Evolutionary conservation across 345 rosid species (phyloP).

Genomic region (Salix brachista): DNA sequence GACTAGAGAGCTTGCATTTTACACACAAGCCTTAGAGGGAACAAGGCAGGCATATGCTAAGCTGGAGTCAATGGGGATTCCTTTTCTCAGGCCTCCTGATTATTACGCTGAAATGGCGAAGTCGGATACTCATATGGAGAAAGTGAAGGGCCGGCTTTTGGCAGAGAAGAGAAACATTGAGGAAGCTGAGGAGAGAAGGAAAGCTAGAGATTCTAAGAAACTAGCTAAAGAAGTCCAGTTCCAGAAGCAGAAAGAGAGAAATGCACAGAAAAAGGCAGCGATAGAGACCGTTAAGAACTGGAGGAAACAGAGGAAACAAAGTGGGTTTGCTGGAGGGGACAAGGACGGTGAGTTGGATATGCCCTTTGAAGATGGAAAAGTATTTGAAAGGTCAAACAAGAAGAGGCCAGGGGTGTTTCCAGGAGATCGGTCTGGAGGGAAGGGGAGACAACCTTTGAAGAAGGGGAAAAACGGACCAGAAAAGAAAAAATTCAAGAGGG

Average conservation of each 20-base stretch:
- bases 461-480: conserved; percentile 28
- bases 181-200: conserved; percentile 89
- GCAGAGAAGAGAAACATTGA: conserved; percentile 62
- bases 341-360: conserved; percentile 52
- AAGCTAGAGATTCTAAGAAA: conserved; percentile 74
- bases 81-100: conserved; percentile 77
- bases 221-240: conserved; percentile 76
- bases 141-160: conserved; percentile 70
- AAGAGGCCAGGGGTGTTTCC: conserved; percentile 63
- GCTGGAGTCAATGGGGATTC: conserved; percentile 50
- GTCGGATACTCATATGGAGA: conserved; percentile 72
- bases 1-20: conserved; percentile 64
- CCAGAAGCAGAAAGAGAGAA: conserved; percentile 69
- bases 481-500: conserved; percentile 34
- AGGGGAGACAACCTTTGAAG: conserved; percentile 26
- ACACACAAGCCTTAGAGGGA: conserved; percentile 77
- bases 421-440: conserved; percentile 68
- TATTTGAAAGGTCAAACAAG: conserved; percentile 57
- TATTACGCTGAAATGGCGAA: conserved; percentile 92
- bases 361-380: conserved; percentile 57
- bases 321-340: conserved; percentile 52
- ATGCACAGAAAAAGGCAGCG: conserved; percentile 64
- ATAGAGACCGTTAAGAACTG: conserved; percentile 77
- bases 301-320: conserved; percentile 88
- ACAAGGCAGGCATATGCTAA: conserved; percentile 59